Base-by-base conservation (phyloP, 2,329 filamentous ascomycete species). In the Claviceps sp. region DNA sequence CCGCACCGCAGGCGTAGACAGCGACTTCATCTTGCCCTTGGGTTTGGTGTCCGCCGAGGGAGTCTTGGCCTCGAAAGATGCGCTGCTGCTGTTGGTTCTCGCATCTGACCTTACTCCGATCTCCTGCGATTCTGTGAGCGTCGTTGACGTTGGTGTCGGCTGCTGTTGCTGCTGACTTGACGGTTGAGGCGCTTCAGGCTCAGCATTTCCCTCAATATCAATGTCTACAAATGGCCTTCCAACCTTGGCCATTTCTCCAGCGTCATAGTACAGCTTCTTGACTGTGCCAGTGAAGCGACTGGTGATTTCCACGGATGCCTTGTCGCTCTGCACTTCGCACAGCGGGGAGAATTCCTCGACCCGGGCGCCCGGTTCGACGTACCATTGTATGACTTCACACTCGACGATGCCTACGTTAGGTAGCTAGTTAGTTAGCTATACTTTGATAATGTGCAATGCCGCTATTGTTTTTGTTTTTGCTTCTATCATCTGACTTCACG, bases 381-480 rank as follows among this genome's bases (percentile, higher is more conserved):
- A 98, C 93, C 93, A 98, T 73, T 98, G 93, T 62, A 97, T 97
- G 62, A 98, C 88, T 69, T 98, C 93, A 64, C 93, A 95, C 71
- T 98, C 93, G 65, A 93, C 90, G 62, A 97, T 98, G 51, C 93
- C 93, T 93, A 60, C 40, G 29, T 29, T 23, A 26, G 23, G 23
- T 34, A 34, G 26, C 2, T 29, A 29, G 29, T 34, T 34, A 29
- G 26, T 34, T 34, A 29, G 26, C 26, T 29, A 34, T 34, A 11
- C 29, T 34, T 34, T 9, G 11, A 34, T 34, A 34, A 34, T 34
- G 9, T 34, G 29, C 29, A 34, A 11, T 11, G 11, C 29, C 11
- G 29, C 3, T 8, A 4, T 29, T 29, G 29, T 29, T 29, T 11
- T 29, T 29, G 29, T 29, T 3, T 29, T 9, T 34, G 29, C 9